These are phyloP conservation scores for Hypoxylon cercidicola DNA, from an alignment of 495 filamentous ascomycete genomes.

Conservation along the genomic window DNA sequence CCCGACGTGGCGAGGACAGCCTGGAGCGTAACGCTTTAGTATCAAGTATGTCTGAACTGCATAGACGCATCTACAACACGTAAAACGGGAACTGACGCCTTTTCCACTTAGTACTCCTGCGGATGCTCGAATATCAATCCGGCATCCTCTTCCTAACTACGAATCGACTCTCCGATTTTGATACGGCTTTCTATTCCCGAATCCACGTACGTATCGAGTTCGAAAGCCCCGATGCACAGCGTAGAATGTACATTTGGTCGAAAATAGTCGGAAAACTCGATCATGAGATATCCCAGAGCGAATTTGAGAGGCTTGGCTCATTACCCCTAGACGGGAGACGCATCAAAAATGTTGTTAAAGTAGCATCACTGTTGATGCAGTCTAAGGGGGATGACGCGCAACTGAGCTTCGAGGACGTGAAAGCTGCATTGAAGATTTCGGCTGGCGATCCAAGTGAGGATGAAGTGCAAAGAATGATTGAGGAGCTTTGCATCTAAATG, in stretches of 20 bases:
- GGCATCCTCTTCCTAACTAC: slow-evolving; percentile 82
- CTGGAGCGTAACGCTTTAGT: slow-evolving; percentile 58
- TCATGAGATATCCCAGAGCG: slow-evolving; percentile 7
- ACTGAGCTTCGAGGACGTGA: slow-evolving; percentile 12
- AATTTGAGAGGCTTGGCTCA: slow-evolving; percentile 9
- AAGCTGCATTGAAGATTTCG: slow-evolving; percentile 1
- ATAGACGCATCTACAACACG: background rate
- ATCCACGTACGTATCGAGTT: slow-evolving; percentile 42
- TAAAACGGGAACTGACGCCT: background rate
- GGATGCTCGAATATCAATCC: slow-evolving; percentile 74
- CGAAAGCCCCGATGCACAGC: slow-evolving; percentile 1
- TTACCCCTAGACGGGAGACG: slow-evolving; percentile 11
- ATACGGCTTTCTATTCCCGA: slow-evolving; percentile 50
- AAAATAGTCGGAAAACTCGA: slow-evolving; percentile 5
- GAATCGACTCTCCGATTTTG: slow-evolving; percentile 79
- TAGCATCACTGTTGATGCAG: slow-evolving; percentile 6
- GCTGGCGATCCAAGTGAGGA: slow-evolving; percentile 13
- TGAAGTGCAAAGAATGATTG: slow-evolving; percentile 4
- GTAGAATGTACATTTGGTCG: slow-evolving; percentile 10
- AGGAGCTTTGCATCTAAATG: slow-evolving; percentile 4
- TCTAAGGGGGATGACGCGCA: background rate
- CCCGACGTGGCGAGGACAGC: slow-evolving; percentile 48
- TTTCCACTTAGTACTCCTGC: slow-evolving; percentile 14
- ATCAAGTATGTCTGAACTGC: slow-evolving; percentile 26
- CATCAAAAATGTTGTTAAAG: slow-evolving; percentile 7